Evolutionary conservation across 495 filamentous ascomycete genomes (phyloP), one percentile per base, ranked within the genome.

Genomic region (Penicillium silybi): DNA sequence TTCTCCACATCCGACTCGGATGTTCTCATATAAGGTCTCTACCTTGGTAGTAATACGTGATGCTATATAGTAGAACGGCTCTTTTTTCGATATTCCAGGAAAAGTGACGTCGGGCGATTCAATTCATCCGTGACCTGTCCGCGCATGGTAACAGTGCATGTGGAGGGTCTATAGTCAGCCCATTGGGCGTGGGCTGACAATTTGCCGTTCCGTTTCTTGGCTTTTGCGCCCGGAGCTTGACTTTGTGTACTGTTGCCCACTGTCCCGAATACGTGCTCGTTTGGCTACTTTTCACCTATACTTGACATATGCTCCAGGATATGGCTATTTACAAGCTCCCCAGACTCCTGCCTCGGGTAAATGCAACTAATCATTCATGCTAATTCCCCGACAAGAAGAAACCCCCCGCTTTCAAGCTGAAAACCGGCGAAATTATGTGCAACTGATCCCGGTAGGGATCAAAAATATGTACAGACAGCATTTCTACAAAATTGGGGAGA

Each of bases 1-100:
- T 61, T 54, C 58, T 54, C 57, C 57, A 60, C 57, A 53, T 44
- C 41, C 42, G 38, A 50, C 34, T 51, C 39, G 46, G 50, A 35
- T 11, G 7, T 29, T 29, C 29, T 17, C 10, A n/a, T n/a, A n/a
- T n/a, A n/a, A n/a, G n/a, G n/a, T n/a, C n/a, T n/a, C n/a, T n/a
- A n/a, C n/a, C n/a, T n/a, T n/a, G n/a, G n/a, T n/a, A n/a, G n/a
- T n/a, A n/a, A n/a, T n/a, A n/a, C n/a, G n/a, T 6, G 22, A 23
- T 23, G 22, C 22, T 23, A 23, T 6, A 23, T 23, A 23, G 22
- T 6, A 23, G 6, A 6, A n/a, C n/a, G n/a, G n/a, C n/a, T 23
- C 22, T 23, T 23, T 23, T 6, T 2, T 23, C 6, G 3, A 41
- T 41, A 19, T 4, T 41, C 8, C 16, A 41, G 22, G 2, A 23